phyloP scores from a whole-genome alignment of 768 basidiomycete genomes.

The Podaxis rugospora region DNA sequence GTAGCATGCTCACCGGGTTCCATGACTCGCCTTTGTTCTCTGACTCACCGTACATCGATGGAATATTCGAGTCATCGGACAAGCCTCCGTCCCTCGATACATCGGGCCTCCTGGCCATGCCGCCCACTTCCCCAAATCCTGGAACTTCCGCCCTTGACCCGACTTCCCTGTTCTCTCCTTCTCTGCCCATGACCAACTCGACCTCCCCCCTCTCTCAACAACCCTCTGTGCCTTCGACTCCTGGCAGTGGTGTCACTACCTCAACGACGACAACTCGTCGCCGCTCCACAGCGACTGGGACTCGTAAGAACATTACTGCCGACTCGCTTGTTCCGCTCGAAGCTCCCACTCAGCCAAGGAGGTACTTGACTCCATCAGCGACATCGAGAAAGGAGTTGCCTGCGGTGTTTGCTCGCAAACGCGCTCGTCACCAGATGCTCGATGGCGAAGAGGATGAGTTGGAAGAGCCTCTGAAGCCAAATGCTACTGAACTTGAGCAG shows the following conservation, averaged over 20 bases:
- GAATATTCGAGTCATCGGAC: conserved; percentile 9
- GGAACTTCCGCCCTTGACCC: conserved; percentile 43
- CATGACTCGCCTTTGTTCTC: conserved; percentile 23
- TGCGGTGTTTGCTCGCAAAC: conserved; percentile 60
- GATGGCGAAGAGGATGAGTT: conserved; percentile 48
- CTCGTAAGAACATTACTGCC: conserved; percentile 64
- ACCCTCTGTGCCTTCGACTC: conserved; percentile 7
- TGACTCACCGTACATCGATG: neutral
- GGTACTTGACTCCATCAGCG: conserved; percentile 57
- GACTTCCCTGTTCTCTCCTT: conserved; percentile 29
- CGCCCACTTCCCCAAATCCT: conserved; percentile 29
- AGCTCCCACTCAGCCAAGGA: conserved; percentile 71
- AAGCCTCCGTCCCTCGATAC: conserved; percentile 14
- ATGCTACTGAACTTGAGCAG: conserved; percentile 50
- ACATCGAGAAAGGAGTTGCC: conserved; percentile 77
- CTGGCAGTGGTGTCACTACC: neutral
- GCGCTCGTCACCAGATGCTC: conserved; percentile 40
- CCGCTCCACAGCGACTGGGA: conserved; percentile 50
- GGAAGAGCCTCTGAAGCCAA: conserved; percentile 29
- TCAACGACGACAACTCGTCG: conserved; percentile 18
- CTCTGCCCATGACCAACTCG: conserved; percentile 16
- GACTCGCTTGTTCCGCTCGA: conserved; percentile 61
- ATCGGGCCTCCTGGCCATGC: conserved; percentile 37
- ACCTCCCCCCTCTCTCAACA: neutral
- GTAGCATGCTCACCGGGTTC: conserved; percentile 22